Evolutionary conservation across 1,284 basidiomycete species (phyloP).

Genomic region (Ganoderma lingzhi): DNA sequence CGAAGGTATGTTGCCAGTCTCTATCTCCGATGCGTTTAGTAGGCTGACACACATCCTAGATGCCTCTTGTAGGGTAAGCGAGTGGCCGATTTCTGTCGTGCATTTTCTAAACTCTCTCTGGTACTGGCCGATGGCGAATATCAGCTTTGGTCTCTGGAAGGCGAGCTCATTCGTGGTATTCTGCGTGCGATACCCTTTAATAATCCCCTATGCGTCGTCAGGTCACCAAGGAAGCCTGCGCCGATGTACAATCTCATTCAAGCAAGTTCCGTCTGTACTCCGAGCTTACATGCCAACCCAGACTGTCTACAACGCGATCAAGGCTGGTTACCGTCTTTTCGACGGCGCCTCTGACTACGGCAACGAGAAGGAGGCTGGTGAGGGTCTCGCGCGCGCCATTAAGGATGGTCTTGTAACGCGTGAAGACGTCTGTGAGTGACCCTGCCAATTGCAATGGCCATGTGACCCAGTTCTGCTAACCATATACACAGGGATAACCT

Average conservation of each 20-base stretch:
- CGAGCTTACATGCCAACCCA: slow-evolving; percentile 32
- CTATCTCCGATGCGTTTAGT: slow-evolving; percentile 18
- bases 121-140: slow-evolving; percentile 7
- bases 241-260: slow-evolving; percentile 52
- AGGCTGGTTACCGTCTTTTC: slow-evolving; percentile 81
- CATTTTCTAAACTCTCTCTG: slow-evolving; percentile 12
- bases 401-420: slow-evolving; percentile 76
- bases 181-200: slow-evolving; percentile 6
- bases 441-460: background rate
- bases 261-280: background rate
- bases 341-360: slow-evolving; percentile 86
- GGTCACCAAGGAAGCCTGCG: slow-evolving; percentile 65
- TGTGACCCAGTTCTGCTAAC: slow-evolving; percentile 20
- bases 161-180: slow-evolving; percentile 37
- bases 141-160: slow-evolving; percentile 79
- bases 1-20: slow-evolving; percentile 52
- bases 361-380: slow-evolving; percentile 90
- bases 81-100: background rate
- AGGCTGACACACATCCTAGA: slow-evolving; percentile 45
- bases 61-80: slow-evolving; percentile 68
- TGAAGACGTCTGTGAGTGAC: slow-evolving; percentile 76
- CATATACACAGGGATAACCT: slow-evolving; percentile 64
- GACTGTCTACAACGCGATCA: slow-evolving; percentile 77
- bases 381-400: slow-evolving; percentile 78
- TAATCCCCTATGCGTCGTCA: slow-evolving; percentile 32